Percentiles rank a stretch among this genome's conserved stretches.
phyloP scores from a whole-genome alignment of 306 rosid species.

The Rubus idaeus region DNA sequence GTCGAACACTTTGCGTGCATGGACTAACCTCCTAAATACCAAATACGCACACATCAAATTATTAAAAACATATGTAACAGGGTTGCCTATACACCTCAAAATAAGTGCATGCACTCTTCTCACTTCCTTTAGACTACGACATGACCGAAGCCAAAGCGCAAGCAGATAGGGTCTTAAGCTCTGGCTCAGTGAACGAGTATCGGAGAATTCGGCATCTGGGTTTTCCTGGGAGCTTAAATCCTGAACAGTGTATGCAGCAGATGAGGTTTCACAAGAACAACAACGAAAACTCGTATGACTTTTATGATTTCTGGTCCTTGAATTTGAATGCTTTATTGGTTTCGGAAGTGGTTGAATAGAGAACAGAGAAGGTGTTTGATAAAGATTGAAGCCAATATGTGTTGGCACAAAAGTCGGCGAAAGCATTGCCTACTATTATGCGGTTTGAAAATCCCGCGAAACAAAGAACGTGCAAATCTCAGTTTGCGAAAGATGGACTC shows the following conservation, averaged over 20 bases:
- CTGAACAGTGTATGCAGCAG: conserved; percentile 1
- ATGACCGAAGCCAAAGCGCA: conserved; percentile 62
- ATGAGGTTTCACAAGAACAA: conserved; percentile 4
- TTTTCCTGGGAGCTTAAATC: conserved; percentile 16
- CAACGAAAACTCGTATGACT: conserved; percentile 3
- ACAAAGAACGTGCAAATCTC: background rate
- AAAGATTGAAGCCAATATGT: conserved; percentile 10
- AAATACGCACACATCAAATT: conserved; percentile 72
- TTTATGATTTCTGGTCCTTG: conserved; percentile 1
- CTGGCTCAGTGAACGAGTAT: conserved; percentile 17
- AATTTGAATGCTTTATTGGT: conserved; percentile 17
- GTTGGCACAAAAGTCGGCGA: conserved; percentile 36
- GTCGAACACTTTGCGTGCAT: conserved; percentile 72
- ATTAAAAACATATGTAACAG: conserved; percentile 55
- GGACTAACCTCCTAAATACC: conserved; percentile 45
- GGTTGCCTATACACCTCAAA: conserved; percentile 39
- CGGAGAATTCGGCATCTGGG: conserved; percentile 29
- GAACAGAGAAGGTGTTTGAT: conserved; percentile 29
- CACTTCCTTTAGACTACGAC: conserved; percentile 51
- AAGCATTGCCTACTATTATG: conserved; percentile 33
- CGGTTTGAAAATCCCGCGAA: conserved; percentile 22
- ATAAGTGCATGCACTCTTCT: conserved; percentile 56
- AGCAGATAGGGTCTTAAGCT: conserved; percentile 45
- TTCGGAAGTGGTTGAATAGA: conserved; percentile 14
- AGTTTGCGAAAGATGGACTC: background rate